A percentile compares a stretch with the other conserved stretches of the same genome.
Conservation (phyloP, 2,329 filamentous ascomycete species). For the Colletotrichum eleusines region DNA sequence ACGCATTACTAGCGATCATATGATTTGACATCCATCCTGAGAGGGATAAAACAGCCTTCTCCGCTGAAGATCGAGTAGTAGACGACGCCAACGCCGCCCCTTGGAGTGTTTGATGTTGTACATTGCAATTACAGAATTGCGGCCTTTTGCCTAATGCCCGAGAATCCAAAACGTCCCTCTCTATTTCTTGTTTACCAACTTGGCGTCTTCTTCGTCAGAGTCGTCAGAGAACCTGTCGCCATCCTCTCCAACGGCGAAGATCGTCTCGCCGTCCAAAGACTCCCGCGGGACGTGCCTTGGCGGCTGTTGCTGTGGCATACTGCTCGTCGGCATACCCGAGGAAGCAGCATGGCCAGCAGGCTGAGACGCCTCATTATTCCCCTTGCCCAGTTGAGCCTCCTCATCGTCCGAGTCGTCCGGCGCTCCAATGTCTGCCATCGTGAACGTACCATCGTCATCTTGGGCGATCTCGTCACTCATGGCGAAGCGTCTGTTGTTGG, state of each 20-base stretch:
- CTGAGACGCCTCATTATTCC: slow-evolving; percentile 44
- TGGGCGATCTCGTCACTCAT: slow-evolving; percentile 99
- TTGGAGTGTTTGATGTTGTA: slow-evolving; percentile 31
- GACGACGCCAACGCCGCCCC: slow-evolving; percentile 27
- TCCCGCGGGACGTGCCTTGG: slow-evolving; percentile 60
- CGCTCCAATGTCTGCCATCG: slow-evolving; percentile 91
- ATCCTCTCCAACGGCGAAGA: slow-evolving; percentile 93
- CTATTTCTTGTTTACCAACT: slow-evolving; percentile 63
- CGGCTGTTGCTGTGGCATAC: slow-evolving; percentile 37
- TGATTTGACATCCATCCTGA: slow-evolving; percentile 18
- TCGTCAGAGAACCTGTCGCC: slow-evolving; percentile 86
- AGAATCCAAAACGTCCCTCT: slow-evolving; percentile 18
- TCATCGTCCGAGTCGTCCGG: slow-evolving; percentile 73
- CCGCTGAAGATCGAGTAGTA: slow-evolving; percentile 11
- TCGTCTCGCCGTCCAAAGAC: slow-evolving; percentile 86
- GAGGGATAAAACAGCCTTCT: neutral
- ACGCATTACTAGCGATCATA: slow-evolving; percentile 9
- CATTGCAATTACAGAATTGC: slow-evolving; percentile 38
- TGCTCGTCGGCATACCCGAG: slow-evolving; percentile 29
- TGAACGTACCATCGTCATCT: slow-evolving; percentile 95
- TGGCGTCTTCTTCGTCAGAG: slow-evolving; percentile 71
- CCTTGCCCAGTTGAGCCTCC: slow-evolving; percentile 62
- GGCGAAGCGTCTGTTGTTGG: slow-evolving; percentile 95
- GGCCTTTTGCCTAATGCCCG: slow-evolving; percentile 5
- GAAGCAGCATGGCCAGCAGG: slow-evolving; percentile 37